Evolutionary conservation across 495 filamentous ascomycete species (phyloP).

Genomic region (Podospora appendiculata): DNA sequence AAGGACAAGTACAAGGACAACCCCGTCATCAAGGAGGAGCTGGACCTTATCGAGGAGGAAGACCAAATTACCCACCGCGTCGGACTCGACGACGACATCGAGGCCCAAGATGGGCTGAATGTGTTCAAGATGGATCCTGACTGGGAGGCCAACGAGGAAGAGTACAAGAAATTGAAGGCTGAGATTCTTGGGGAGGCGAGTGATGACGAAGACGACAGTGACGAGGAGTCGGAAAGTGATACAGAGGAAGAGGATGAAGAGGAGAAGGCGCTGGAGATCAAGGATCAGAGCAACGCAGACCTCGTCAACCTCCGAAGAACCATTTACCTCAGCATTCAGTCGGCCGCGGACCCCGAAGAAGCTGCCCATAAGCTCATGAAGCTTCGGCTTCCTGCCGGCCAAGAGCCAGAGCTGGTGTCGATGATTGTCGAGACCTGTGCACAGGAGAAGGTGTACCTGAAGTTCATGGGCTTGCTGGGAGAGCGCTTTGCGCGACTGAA

Average conservation of each 20-base stretch:
- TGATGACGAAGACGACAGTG: constrained; percentile 63
- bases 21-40: constrained; percentile 78
- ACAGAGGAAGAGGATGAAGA: constrained; percentile 72
- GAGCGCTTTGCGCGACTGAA: constrained; percentile 95
- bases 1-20: constrained; percentile 97
- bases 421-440: constrained; percentile 97
- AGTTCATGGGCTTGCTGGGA: constrained; percentile 91
- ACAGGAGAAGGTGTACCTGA: constrained; percentile 91
- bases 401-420: constrained; percentile 82
- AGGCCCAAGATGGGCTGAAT: constrained; percentile 77
- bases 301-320: constrained; percentile 87
- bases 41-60: constrained; percentile 94
- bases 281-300: constrained; percentile 94
- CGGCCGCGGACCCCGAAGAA: constrained; percentile 89
- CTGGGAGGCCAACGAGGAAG: constrained; percentile 84
- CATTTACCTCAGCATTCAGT: constrained; percentile 97
- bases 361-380: constrained; percentile 92
- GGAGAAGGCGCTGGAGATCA: constrained; percentile 75
- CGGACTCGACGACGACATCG: constrained; percentile 71
- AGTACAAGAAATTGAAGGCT: constrained; percentile 80
- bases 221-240: constrained; percentile 65
- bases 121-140: constrained; percentile 91
- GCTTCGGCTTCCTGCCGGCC: constrained; percentile 76
- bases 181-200: constrained; percentile 92
- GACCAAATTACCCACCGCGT: constrained; percentile 90